Conservation (phyloP, 345 rosid species). For the Salix viminalis region DNA sequence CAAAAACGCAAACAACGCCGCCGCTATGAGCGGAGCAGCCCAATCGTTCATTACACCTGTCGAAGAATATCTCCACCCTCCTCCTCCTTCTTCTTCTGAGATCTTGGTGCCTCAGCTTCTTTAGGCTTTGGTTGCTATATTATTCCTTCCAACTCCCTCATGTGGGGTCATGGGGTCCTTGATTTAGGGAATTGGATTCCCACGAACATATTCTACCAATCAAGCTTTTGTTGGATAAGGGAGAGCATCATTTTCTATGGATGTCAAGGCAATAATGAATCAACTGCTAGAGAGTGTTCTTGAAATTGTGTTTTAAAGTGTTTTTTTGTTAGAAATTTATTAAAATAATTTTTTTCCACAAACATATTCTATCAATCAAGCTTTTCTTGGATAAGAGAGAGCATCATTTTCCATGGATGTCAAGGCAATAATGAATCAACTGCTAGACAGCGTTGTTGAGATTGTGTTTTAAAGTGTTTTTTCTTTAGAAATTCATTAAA, state of each 20-base stretch:
- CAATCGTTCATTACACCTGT: slow-evolving; percentile 53
- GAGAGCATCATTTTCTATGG: slow-evolving; percentile 8
- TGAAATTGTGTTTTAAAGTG: no score
- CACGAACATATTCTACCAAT: slow-evolving; percentile 1
- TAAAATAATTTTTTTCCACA: background rate
- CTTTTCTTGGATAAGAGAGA: slow-evolving; percentile 16
- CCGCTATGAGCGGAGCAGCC: slow-evolving; percentile 85
- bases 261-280: no score
- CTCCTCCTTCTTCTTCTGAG: no score
- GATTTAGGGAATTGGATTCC: slow-evolving; percentile 23
- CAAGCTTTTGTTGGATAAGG: slow-evolving; percentile 15
- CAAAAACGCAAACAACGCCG: slow-evolving; percentile 78
- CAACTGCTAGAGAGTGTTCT: no score
- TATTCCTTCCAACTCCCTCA: background rate
- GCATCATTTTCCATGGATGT: slow-evolving; percentile 4
- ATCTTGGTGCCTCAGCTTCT: background rate
- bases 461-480: no score
- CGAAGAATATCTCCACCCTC: no score
- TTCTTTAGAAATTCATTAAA: no score
- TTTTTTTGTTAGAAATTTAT: no score
- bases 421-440: no score
- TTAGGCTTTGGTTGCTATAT: background rate
- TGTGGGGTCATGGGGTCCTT: no score
- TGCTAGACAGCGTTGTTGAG: fast-evolving
- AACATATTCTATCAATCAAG: background rate